Base-by-base conservation (phyloP, 176 grass and related monocot species). In the Puccinellia tenuiflora region DNA sequence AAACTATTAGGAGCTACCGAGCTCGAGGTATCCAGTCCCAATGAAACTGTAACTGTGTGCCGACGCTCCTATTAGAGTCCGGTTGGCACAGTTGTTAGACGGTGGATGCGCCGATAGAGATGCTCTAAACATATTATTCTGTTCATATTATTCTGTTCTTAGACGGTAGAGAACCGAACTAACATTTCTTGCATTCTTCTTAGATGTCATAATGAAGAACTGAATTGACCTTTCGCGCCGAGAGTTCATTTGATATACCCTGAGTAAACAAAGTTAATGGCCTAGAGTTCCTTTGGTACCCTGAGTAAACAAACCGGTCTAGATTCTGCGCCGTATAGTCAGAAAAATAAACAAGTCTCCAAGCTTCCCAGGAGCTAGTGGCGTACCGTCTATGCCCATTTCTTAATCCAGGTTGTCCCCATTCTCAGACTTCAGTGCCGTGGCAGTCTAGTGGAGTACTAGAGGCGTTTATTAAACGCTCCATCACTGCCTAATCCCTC, bases 231-330 rank as follows among this genome's bases (percentile, higher is more conserved):
- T 46, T 14, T 46, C 15, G 43, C 15, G 43, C 15, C 43, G 11
- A 46, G 12, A 81, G 33, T 13, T 40, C 15, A 14, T 81, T 81
- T 8, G 77, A n/a, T n/a, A 70, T 69, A 52, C 62, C 78, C 1
- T 70, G 13, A 21, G 2, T 78, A 86, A 77, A 82, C 54, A 30
- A 82, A 72, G n/a, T n/a, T n/a, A n/a, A n/a, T n/a, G n/a, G n/a
- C n/a, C n/a, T n/a, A 40, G 61, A 81, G 33, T 13, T 40, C 15
- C 20, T 81, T 81, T 8, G 77, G 77, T 69, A 52, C 62, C 78
- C 1, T 70, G 13, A 21, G 2, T 78, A 86, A 77, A 82, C 54
- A 30, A 82, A 72, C 4, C 42, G 26, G 71, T 21, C 78, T 82
- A 72, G 83, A 72, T 82, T 90, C 72, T 63, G 7, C 26, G 56